phyloP scores from a whole-genome alignment of 768 basidiomycete species.

The Tremella fuciformis region DNA sequence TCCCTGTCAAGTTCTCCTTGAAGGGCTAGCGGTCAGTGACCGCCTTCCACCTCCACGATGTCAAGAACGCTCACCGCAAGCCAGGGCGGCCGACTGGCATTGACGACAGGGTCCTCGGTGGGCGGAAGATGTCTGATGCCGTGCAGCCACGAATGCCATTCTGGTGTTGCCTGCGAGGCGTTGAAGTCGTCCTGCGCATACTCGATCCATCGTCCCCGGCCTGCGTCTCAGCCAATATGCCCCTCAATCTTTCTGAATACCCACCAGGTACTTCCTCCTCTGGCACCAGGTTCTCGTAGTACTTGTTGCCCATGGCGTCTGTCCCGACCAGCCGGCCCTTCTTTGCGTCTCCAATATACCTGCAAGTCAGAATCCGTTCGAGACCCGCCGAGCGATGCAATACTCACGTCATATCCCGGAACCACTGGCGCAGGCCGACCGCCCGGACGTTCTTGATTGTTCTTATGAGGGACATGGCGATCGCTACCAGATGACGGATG shows the following conservation, averaged over 20 bases:
- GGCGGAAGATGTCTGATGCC: constrained; percentile 86
- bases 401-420: constrained; percentile 61
- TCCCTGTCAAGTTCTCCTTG: constrained; percentile 87
- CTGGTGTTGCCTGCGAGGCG: constrained; percentile 88
- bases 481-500: no score
- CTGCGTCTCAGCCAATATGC: constrained; percentile 53
- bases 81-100: constrained; percentile 72
- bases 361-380: constrained; percentile 36
- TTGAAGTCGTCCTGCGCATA: constrained; percentile 84
- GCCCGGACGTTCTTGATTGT: constrained; percentile 63
- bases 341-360: constrained; percentile 93
- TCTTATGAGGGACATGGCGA: constrained; percentile 14
- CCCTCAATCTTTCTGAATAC: constrained; percentile 33
- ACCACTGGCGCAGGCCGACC: constrained; percentile 80
- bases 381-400: neutral
- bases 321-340: constrained; percentile 61
- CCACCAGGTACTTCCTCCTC: constrained; percentile 84
- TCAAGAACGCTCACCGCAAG: constrained; percentile 63
- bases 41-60: no score
- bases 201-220: constrained; percentile 96
- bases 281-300: constrained; percentile 85
- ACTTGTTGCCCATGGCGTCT: constrained; percentile 76
- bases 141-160: constrained; percentile 94
- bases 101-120: constrained; percentile 67
- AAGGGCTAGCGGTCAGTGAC: constrained; percentile 61